A percentile compares a stretch with the other conserved stretches of the same genome.
Conservation (phyloP, 1,139 yeast genomes). For the Pichia sp. region DNA sequence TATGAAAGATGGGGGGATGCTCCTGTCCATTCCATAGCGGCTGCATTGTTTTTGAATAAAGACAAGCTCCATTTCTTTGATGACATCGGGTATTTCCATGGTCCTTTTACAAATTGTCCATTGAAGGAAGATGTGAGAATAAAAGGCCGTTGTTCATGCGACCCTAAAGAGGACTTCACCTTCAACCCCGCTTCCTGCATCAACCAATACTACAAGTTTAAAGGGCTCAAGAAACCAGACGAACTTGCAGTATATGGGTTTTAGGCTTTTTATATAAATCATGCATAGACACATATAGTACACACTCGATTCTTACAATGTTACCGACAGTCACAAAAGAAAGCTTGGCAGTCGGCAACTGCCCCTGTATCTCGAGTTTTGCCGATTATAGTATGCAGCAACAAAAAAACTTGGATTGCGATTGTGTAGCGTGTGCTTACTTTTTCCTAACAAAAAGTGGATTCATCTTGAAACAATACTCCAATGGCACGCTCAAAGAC, state of each 20-base stretch:
- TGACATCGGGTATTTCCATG: slow-evolving; percentile 78
- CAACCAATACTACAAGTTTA: slow-evolving; percentile 14
- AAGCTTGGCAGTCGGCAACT: too few relatives aligned
- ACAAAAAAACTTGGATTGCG: neutral
- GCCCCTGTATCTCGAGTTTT: too few relatives aligned
- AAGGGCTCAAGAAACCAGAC: slow-evolving; percentile 14
- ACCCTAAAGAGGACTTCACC: slow-evolving; percentile 20
- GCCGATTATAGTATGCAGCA: too few relatives aligned
- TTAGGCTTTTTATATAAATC: neutral
- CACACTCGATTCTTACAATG: too few relatives aligned
- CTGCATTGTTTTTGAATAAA: slow-evolving; percentile 58
- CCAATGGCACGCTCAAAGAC: neutral
- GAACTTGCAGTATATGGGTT: slow-evolving; percentile 2
- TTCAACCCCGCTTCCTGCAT: slow-evolving; percentile 14
- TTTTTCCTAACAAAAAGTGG: neutral
- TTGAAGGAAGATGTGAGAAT: slow-evolving; percentile 16
- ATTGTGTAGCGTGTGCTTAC: neutral
- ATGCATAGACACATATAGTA: too few relatives aligned
- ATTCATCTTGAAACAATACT: neutral
- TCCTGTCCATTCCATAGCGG: slow-evolving; percentile 82
- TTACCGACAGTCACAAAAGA: too few relatives aligned
- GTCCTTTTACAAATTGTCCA: slow-evolving; percentile 39
- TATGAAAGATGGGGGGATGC: slow-evolving; percentile 97
- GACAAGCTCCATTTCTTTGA: slow-evolving; percentile 71
- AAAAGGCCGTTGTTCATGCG: slow-evolving; percentile 21